phyloP scores from a whole-genome alignment of 345 rosid species.

The Boechera retrofracta region DNA sequence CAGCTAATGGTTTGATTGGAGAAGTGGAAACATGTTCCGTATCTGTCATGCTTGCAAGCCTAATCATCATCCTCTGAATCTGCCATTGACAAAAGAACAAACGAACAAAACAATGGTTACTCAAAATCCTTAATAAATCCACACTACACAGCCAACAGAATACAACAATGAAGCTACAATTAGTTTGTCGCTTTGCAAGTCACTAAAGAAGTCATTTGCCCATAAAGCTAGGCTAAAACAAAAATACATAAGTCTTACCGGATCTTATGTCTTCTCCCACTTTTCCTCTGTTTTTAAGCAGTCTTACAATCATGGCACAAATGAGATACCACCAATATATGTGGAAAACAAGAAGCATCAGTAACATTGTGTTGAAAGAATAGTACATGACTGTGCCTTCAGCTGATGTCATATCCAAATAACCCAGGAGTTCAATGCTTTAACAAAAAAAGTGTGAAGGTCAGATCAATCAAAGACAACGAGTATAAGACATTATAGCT shows the following conservation, averaged over 20 bases:
- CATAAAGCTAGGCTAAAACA: background rate
- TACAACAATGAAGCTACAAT: background rate
- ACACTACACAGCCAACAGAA: conserved; percentile 21
- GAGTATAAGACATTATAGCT: background rate
- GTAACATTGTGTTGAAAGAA: conserved; percentile 81
- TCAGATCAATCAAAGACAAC: conserved; percentile 10
- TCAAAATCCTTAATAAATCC: background rate
- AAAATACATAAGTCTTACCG: conserved; percentile 57
- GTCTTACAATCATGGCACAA: conserved; percentile 79
- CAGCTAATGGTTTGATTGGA: conserved; percentile 36
- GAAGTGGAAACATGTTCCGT: conserved; percentile 45
- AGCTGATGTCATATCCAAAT: conserved; percentile 58
- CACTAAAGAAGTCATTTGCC: background rate
- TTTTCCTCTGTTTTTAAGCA: conserved; percentile 83
- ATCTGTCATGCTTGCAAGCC: conserved; percentile 38
- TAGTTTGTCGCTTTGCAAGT: conserved; percentile 3
- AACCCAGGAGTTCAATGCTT: conserved; percentile 60
- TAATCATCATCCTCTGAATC: conserved; percentile 97
- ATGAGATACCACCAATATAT: conserved; percentile 98
- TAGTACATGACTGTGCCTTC: conserved; percentile 60
- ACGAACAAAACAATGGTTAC: conserved; percentile 10
- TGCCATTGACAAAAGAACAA: conserved; percentile 46
- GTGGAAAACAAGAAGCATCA: conserved; percentile 89
- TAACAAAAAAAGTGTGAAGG: conserved; percentile 29
- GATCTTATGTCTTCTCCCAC: conserved; percentile 98